Percentiles rank a stretch among this genome's conserved stretches.
These are phyloP conservation scores for Pyrus hybrid DNA, from an alignment of 331 rosid genomes.

Conservation along the genomic window DNA sequence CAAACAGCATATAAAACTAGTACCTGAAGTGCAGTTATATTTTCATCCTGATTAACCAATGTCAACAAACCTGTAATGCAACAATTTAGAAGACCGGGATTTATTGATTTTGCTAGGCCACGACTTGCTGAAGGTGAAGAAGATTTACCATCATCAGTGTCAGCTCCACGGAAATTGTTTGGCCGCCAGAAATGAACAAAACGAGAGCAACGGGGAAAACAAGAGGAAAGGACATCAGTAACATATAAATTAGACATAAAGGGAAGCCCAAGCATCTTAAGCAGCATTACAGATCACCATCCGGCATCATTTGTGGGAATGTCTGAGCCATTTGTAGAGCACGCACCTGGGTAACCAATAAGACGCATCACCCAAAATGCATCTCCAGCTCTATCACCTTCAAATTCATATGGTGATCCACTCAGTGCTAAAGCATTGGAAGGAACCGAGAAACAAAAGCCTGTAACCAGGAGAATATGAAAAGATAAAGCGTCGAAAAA, in stretches of 20 bases:
- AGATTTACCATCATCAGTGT: conserved; percentile 82
- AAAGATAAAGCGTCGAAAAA: neutral
- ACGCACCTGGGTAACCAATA: conserved; percentile 62
- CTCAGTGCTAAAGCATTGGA: conserved; percentile 76
- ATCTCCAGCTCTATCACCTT: conserved; percentile 86
- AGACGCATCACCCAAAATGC: conserved; percentile 88
- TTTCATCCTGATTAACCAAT: conserved; percentile 81
- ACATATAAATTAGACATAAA: conserved; percentile 5
- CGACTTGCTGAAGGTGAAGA: conserved; percentile 8
- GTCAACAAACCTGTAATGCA: conserved; percentile 70
- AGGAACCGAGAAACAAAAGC: conserved; percentile 5
- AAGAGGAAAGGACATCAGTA: conserved; percentile 18
- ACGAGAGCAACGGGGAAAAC: neutral
- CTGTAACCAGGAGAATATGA: neutral
- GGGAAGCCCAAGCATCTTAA: neutral
- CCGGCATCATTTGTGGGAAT: conserved; percentile 50
- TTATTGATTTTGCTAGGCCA: neutral
- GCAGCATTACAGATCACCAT: conserved; percentile 46
- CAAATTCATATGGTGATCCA: conserved; percentile 82
- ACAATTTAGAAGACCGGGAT: conserved; percentile 8
- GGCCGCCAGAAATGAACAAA: conserved; percentile 6
- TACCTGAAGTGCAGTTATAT: conserved; percentile 85
- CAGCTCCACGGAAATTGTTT: conserved; percentile 77
- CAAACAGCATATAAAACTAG: neutral
- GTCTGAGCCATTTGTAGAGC: conserved; percentile 28